A percentile compares a stretch with the other conserved stretches of the same genome.
Evolutionary conservation across 257 asterid genomes (phyloP).

Genomic region (Solanum chilense): DNA sequence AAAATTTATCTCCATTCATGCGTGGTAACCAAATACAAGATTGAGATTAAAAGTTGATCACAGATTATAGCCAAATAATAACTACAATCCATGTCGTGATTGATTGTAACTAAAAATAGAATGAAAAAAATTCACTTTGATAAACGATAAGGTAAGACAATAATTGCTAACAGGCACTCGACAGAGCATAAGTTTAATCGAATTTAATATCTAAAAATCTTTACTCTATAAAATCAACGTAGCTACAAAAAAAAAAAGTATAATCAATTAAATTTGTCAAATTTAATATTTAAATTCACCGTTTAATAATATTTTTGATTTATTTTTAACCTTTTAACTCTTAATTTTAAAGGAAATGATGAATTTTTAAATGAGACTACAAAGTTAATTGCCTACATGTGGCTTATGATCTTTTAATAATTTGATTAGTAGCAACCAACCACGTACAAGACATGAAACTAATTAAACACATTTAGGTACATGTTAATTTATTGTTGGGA

Average conservation of each 20-base stretch:
- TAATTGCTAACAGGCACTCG: rapidly evolving
- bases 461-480: background rate
- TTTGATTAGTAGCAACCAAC: background rate
- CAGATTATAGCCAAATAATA: background rate
- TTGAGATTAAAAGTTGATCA: background rate
- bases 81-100: background rate
- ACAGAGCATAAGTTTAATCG: rapidly evolving
- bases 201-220: rapidly evolving
- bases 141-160: background rate
- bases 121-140: background rate
- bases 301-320: no score
- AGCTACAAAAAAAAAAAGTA: no score
- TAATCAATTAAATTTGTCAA: background rate
- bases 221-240: background rate
- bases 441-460: background rate
- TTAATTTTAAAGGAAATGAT: background rate
- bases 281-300: background rate
- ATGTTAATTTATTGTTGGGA: background rate
- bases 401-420: background rate
- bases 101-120: background rate
- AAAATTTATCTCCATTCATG: no score
- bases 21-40: background rate
- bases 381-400: background rate
- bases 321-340: background rate
- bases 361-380: background rate